These are phyloP conservation scores for Ceratobasidium sp. DNA, from an alignment of 1,284 basidiomycete species.

Conservation along the genomic window DNA sequence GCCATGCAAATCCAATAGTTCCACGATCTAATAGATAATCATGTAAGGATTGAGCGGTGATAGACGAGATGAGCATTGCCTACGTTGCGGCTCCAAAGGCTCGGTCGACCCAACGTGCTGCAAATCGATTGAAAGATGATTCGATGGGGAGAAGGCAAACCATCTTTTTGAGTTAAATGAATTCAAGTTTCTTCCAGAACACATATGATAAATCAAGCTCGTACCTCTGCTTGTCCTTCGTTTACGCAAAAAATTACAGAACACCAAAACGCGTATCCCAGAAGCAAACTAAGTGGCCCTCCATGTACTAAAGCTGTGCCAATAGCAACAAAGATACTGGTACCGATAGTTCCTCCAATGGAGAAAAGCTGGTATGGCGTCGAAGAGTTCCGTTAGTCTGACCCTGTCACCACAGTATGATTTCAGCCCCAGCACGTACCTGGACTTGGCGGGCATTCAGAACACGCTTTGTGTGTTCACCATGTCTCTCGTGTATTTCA, in stretches of 20 bases:
- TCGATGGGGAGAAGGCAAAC: conserved; percentile 39
- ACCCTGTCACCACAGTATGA: background rate
- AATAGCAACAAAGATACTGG: conserved; percentile 34
- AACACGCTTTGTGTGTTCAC: conserved; percentile 33
- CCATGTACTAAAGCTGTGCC: conserved; percentile 20
- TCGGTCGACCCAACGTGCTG: conserved; percentile 36
- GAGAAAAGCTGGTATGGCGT: conserved; percentile 24
- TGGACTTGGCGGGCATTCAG: conserved; percentile 35
- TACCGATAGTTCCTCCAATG: conserved; percentile 32
- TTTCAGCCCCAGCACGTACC: background rate
- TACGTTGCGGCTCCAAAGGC: conserved; percentile 39
- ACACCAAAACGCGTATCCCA: conserved; percentile 36
- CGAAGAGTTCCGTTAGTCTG: background rate
- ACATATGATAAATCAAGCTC: background rate
- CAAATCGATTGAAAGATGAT: conserved; percentile 40
- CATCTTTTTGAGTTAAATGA: conserved; percentile 33
- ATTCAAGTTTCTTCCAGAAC: background rate
- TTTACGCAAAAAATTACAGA: conserved; percentile 38
- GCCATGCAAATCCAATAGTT: conserved; percentile 37
- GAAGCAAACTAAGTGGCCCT: conserved; percentile 28
- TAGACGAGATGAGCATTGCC: background rate
- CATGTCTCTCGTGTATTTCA: background rate
- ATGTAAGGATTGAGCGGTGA: background rate
- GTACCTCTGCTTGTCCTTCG: conserved; percentile 39
- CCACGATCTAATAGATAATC: conserved; percentile 25